A percentile compares a stretch with the other conserved stretches of the same genome.
These are phyloP conservation scores for Sporothrix euskadiensis DNA, from an alignment of 2,329 filamentous ascomycete species.

Conservation along the genomic window DNA sequence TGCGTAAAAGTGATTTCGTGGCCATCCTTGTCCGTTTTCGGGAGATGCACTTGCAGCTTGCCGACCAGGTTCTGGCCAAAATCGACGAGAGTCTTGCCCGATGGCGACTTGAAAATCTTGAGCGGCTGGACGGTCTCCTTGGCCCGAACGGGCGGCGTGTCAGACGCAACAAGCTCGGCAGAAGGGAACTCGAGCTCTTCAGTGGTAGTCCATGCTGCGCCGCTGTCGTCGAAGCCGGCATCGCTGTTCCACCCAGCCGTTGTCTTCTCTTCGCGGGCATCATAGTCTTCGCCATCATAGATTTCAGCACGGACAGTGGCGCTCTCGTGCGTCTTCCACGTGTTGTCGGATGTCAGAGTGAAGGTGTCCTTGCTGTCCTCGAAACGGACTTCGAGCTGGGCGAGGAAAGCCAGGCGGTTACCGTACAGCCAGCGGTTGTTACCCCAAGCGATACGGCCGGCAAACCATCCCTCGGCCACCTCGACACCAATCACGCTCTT, in stretches of 20 bases:
- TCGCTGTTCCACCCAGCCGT: constrained; percentile 33
- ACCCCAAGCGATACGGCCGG: constrained; percentile 38
- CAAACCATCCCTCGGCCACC: constrained; percentile 50
- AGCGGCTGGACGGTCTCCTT: constrained; percentile 37
- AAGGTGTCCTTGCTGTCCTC: not conserved
- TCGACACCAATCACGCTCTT: constrained; percentile 40
- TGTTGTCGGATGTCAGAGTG: not conserved
- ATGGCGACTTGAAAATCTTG: constrained; percentile 39
- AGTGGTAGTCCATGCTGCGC: not conserved
- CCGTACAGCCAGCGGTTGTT: constrained; percentile 43
- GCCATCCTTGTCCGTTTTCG: constrained; percentile 1
- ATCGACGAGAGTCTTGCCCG: constrained; percentile 53
- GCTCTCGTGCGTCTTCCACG: not conserved
- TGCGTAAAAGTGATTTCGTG: constrained; percentile 48
- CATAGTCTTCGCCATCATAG: constrained; percentile 56
- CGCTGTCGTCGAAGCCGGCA: constrained; percentile 11
- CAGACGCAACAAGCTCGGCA: constrained; percentile 39
- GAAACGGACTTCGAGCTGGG: constrained; percentile 40
- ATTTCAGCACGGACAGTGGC: constrained; percentile 44
- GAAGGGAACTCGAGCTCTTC: not conserved
- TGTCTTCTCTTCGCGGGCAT: constrained; percentile 35
- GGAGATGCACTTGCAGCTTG: constrained; percentile 40
- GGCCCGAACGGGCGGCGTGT: constrained; percentile 33
- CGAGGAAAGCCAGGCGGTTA: constrained; percentile 42
- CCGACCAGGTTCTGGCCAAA: constrained; percentile 62